Evolutionary conservation across 1,139 yeast genomes (phyloP), one percentile per base, ranked within the genome.

Genomic region (Kodamaea ohmeri): DNA sequence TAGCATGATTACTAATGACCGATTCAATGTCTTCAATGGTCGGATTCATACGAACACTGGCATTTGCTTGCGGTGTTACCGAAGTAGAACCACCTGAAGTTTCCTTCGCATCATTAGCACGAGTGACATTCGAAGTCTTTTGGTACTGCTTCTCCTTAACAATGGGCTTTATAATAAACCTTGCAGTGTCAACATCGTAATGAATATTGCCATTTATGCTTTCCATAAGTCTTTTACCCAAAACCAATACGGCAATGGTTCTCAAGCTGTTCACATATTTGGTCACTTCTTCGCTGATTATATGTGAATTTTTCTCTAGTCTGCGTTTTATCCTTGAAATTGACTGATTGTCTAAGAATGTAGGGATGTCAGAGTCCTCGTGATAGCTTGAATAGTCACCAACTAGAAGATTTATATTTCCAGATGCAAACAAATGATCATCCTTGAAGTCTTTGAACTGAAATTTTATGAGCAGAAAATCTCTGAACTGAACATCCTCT

Each of bases 401-500:
- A 25, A 58, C 53, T 18, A 69, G 51, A 20, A 64, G 49, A 40
- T 67, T 53, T 26, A 58, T 52, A 40, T 67, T 58, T 28, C 53
- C 52, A n/a, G 61, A 45, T 19, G 46, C 45, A 44, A 68, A 69
- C 34, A 69, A 51, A 38, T 58, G 65, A 14, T 67, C 67, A 51
- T 81, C 87, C 46, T 78, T 68, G 50, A 82, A 83, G 53, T 81
- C 89, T 38, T 70, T 70, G 42, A 82, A 65, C 42, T 72, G 73
- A 48, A 62, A 73, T 27, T 69, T 72, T 20, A 83, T 65, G 3
- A 81, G 70, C 37, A 65, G 62, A 48, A 78, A 81, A 42, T 81
- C 89, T 44, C 76, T 76, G 44, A 80, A 62, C 12, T 69, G 59
- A 7, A 82, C 77, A 60, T 84, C 94, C 49, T 83, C 92, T 30